phyloP scores from a whole-genome alignment of 2,329 filamentous ascomycete species.

The Fonsecaea pedrosoi region DNA sequence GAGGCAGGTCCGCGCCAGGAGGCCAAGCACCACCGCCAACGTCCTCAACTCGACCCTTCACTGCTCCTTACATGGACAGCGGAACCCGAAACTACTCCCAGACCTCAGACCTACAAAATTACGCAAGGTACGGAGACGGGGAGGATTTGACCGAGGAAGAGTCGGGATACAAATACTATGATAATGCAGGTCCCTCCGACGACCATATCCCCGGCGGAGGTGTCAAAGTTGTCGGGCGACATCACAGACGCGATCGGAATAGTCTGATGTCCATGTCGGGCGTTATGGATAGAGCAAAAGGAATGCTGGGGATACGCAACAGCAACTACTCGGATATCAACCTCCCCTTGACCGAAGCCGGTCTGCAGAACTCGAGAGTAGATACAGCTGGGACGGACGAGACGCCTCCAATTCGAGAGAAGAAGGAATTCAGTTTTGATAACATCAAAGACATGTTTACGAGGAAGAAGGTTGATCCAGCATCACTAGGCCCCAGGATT shows the following conservation, averaged over 20 bases:
- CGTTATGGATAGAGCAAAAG: conserved; percentile 84
- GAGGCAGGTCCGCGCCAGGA: conserved; percentile 37
- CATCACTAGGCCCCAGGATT: conserved; percentile 86
- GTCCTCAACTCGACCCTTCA: conserved; percentile 47
- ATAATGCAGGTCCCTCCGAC: conserved; percentile 66
- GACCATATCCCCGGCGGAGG: conserved; percentile 59
- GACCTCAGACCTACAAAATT: conserved; percentile 83
- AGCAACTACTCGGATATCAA: conserved; percentile 95
- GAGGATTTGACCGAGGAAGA: conserved; percentile 84
- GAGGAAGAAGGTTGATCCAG: conserved; percentile 81
- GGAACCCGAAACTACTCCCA: conserved; percentile 67
- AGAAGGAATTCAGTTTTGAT: conserved; percentile 70
- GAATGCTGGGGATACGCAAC: conserved; percentile 84
- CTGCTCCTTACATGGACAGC: conserved; percentile 42
- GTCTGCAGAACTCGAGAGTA: conserved; percentile 57
- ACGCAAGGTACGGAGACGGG: conserved; percentile 87
- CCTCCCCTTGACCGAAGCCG: conserved; percentile 84
- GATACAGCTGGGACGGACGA: conserved; percentile 52
- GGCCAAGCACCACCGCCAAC: conserved; percentile 40
- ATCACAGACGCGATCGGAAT: conserved; percentile 70
- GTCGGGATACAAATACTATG: conserved; percentile 73
- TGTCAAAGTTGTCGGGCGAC: conserved; percentile 35
- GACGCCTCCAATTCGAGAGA: conserved; percentile 53
- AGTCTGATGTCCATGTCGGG: conserved; percentile 87
- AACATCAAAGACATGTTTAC: conserved; percentile 95